phyloP scores from a whole-genome alignment of 306 rosid species.

The Trifolium fragiferum region DNA sequence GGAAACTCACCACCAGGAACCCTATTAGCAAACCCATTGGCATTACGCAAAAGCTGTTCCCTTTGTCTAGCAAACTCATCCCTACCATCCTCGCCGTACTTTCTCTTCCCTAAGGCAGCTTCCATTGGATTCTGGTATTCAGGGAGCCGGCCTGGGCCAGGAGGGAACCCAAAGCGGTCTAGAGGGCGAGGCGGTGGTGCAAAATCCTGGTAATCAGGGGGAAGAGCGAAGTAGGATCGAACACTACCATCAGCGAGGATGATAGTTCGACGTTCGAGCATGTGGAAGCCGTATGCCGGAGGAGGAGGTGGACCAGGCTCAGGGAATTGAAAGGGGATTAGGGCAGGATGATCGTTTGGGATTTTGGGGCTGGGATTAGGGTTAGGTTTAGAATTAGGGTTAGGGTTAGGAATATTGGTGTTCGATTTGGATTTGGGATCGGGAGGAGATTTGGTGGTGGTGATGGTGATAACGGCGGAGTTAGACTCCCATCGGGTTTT shows the following conservation, averaged over 20 bases:
- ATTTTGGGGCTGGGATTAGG: slow-evolving; percentile 43
- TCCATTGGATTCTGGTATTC: slow-evolving; percentile 74
- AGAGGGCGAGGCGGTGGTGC: slow-evolving; percentile 50
- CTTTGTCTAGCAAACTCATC: slow-evolving; percentile 63
- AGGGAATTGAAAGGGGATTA: slow-evolving; percentile 54
- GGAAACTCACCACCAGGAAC: slow-evolving; percentile 50
- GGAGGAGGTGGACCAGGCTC: slow-evolving; percentile 87
- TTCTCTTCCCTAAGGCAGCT: slow-evolving; percentile 64
- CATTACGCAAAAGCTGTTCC: slow-evolving; percentile 59
- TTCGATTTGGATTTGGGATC: slow-evolving; percentile 53
- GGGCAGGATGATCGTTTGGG: slow-evolving; percentile 39
- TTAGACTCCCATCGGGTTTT: slow-evolving; percentile 87
- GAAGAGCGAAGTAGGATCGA: slow-evolving; percentile 91
- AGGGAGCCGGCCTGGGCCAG: slow-evolving; percentile 40
- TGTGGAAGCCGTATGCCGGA: slow-evolving; percentile 92
- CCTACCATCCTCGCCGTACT: slow-evolving; percentile 51
- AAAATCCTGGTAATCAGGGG: slow-evolving; percentile 83
- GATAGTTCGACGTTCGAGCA: slow-evolving; percentile 93
- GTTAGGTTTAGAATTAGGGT: slow-evolving; percentile 19
- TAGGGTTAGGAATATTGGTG: slow-evolving; percentile 42
- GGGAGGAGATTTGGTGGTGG: slow-evolving; percentile 46
- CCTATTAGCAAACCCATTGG: slow-evolving; percentile 51
- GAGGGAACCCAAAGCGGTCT: slow-evolving; percentile 55
- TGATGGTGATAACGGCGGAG: background rate
- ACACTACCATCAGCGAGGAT: slow-evolving; percentile 89